These are phyloP conservation scores for Candida yuanshanica DNA, from an alignment of 805 yeast genomes.

Conservation along the genomic window DNA sequence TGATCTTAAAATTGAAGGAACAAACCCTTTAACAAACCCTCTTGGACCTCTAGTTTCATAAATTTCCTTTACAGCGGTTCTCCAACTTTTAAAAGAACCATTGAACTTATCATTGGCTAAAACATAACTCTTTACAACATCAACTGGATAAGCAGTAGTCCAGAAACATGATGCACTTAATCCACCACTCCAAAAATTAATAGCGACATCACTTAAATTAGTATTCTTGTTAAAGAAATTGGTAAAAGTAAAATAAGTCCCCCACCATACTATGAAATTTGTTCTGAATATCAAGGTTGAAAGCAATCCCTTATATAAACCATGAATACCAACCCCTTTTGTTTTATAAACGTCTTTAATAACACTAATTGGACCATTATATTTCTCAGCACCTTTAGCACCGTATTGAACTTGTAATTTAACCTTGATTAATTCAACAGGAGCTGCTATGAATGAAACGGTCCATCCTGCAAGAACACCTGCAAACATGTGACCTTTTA, in stretches of 20 bases:
- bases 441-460: slow-evolving; percentile 93
- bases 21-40: slow-evolving; percentile 79
- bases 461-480: slow-evolving; percentile 84
- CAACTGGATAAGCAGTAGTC: slow-evolving; percentile 85
- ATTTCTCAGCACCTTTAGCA: slow-evolving; percentile 50
- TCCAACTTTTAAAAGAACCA: slow-evolving; percentile 68
- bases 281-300: slow-evolving; percentile 86
- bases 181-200: slow-evolving; percentile 92
- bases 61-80: slow-evolving; percentile 63
- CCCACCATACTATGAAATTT: slow-evolving; percentile 91
- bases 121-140: slow-evolving; percentile 80
- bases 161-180: slow-evolving; percentile 81
- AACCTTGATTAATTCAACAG: slow-evolving; percentile 86
- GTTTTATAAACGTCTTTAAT: slow-evolving; percentile 49
- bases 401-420: slow-evolving; percentile 87
- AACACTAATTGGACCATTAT: slow-evolving; percentile 79
- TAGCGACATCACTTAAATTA: slow-evolving; percentile 54
- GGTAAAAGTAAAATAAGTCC: slow-evolving; percentile 78
- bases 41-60: slow-evolving; percentile 54
- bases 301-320: slow-evolving; percentile 74
- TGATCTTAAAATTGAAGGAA: slow-evolving; percentile 72
- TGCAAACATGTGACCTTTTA: slow-evolving; percentile 69
- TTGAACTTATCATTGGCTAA: slow-evolving; percentile 72
- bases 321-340: slow-evolving; percentile 52
- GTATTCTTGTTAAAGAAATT: slow-evolving; percentile 63